Evolutionary conservation across 257 asterid genomes (phyloP), one percentile per base, ranked within the genome.

Genomic region (Coffea eugenioides): DNA sequence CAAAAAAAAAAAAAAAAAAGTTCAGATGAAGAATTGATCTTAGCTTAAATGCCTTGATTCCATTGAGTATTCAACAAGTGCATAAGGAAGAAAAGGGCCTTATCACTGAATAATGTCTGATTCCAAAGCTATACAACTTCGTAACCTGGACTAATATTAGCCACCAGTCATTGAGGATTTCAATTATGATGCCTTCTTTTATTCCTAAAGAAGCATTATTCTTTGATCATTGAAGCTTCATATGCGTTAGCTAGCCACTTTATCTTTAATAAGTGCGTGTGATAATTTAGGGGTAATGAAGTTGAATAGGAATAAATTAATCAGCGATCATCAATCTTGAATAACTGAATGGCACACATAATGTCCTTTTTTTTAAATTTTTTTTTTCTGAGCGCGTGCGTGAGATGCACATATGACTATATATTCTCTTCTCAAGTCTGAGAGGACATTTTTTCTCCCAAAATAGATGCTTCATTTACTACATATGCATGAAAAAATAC

Each of bases 101-200:
- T 2, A 23, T 11, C 16, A 36, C 34, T n/a, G 3, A 16, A 23
- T 12, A 3, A 39, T 59, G 70, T 25, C 46, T 62, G 79, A 76
- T 61, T 76, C 79, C 45, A 27, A 57, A 61, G 71, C 5, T 6
- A 34, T 41, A 13, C 1, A 23, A 20, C 15, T 21, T 59, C 14
- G 27, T 36, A 75, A 21, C 56, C 4, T 61, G 62, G 79, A 62
- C 23, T 76, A 76, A 76, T 45, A 13, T 5, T 62, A 76, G 79
- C 72, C 79, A 62, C 72, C 20, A 4, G 43, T 62, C 45, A 76
- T 76, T 18, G 36, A 57, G n/a, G 41, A 12, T 59, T 57, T 39
- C 20, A 34, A 46, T 12, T 0, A 25, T 13, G 14, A 46, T 52
- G 66, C 25, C 23, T 13, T 49, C 1, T 2, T 48, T 31, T 66